Conservation (phyloP, 2,329 filamentous ascomycete species). For the Colletotrichum godetiae region DNA sequence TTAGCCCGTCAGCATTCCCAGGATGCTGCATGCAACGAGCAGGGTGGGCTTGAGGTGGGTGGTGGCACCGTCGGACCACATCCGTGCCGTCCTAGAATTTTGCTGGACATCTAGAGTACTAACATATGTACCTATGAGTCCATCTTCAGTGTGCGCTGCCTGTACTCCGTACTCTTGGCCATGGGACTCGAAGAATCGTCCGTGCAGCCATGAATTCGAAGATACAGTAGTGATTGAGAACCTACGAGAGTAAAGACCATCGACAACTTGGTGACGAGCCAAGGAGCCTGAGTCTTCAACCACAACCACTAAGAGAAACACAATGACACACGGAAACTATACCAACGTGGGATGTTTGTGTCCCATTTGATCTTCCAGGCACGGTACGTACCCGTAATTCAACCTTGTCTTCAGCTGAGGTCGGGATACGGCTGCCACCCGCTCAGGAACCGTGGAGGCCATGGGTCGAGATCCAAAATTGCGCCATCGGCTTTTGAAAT, state of each 20-base stretch:
- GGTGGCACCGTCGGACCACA: neutral
- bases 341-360: neutral
- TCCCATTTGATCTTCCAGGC: neutral
- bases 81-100: neutral
- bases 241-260: too few species aligned
- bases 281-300: neutral
- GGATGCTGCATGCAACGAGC: slow-evolving; percentile 16
- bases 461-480: neutral
- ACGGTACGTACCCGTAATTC: neutral
- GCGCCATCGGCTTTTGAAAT: slow-evolving; percentile 29
- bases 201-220: too few species aligned
- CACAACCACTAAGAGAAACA: neutral
- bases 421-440: neutral
- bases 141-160: too few species aligned
- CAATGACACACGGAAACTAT: neutral
- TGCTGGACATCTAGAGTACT: neutral
- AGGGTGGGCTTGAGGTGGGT: neutral
- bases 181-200: neutral
- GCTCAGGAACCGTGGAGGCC: neutral
- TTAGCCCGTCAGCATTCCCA: neutral
- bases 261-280: neutral
- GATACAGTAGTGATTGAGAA: too few species aligned
- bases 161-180: neutral
- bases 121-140: too few species aligned
- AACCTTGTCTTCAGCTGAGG: neutral